Conservation (phyloP, 768 basidiomycete genomes). For the Lactarius sp. region DNA sequence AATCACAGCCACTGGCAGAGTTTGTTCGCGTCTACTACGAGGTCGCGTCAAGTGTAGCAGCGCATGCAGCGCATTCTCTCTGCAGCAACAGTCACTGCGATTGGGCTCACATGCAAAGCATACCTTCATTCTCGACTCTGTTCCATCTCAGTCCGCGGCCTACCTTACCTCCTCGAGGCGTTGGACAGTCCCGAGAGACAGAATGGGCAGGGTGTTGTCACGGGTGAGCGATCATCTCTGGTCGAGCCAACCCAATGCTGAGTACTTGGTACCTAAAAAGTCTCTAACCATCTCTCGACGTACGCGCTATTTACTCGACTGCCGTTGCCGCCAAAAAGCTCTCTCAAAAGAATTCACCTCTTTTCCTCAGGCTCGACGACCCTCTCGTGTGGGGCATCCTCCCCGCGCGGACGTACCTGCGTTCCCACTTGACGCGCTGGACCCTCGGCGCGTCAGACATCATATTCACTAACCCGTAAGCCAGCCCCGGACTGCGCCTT, state of each 20-base stretch:
- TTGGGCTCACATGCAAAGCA: conserved; percentile 76
- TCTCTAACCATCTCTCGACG: conserved; percentile 94
- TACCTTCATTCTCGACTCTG: conserved; percentile 65
- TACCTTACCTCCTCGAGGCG: conserved; percentile 58
- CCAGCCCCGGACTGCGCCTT: not conserved
- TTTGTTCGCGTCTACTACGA: too few species aligned
- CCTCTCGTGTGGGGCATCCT: conserved; percentile 86
- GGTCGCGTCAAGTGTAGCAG: not conserved
- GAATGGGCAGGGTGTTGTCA: conserved; percentile 61
- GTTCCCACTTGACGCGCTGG: conserved; percentile 70
- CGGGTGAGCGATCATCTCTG: conserved; percentile 41
- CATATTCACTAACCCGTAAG: conserved; percentile 90
- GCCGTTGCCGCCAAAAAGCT: too few species aligned
- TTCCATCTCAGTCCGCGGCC: conserved; percentile 64
- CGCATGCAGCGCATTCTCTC: conserved; percentile 37
- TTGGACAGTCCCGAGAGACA: conserved; percentile 46
- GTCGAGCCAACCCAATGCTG: not conserved
- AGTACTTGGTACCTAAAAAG: conserved; percentile 37
- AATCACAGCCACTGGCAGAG: too few species aligned
- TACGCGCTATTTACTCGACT: conserved; percentile 33
- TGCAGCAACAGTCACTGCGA: conserved; percentile 52
- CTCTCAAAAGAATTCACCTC: not conserved
- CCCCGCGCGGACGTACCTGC: conserved; percentile 57
- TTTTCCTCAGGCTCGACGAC: conserved; percentile 60
- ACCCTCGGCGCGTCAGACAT: conserved; percentile 89